Evolutionary conservation across 768 basidiomycete genomes (phyloP), one percentile per base, ranked within the genome.

Genomic region (Mycena vulgaris): DNA sequence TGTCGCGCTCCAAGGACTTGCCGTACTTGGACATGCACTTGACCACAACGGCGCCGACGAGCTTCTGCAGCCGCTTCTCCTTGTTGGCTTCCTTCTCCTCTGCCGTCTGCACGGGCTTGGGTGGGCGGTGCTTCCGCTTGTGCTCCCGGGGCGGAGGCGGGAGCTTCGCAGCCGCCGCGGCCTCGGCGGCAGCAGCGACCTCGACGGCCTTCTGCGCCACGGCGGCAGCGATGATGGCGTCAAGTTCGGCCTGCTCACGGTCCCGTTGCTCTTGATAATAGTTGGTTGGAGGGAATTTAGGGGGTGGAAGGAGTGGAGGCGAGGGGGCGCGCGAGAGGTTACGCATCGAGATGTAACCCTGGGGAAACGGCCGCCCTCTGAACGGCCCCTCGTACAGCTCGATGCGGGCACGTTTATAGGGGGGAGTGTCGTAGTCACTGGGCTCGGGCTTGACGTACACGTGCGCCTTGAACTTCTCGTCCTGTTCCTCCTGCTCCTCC

Each of bases 11-110:
- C 79, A 98, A 87, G 51, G 90, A 82, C 62, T 90, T 86, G 58
- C 90, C 86, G 77, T 98, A 92, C 83, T 96, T 98, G 66, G 92
- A 93, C 96, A 99, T 96, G 66, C 87, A 91, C 80, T 91, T 93
- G 42, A 99, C 97, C 45, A 99, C 97, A 8, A 97, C 90, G 2
- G 91, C 90, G 9, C 95, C 94, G 21, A 99, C 90, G 39, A 98
- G 86, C 78, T 95, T 95, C 72, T 91, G 77, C 71, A 98, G 77
- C 69, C 89, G 82, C 87, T 96, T 97, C 82, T 98, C 96, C 85
- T 92, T 93, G 57, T 85, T 85, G 5, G 83, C 87, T 77, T 92
- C 90, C 77, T 86, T 90, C 75, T 92, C 88, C 72, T 91, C 89
- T 52, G 86, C 78, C 45, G 86, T 82, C 66, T 81, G 79, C 17